Evolutionary conservation across 148 eudicot genomes (phyloP).

Genomic region (Camellia granthamiana): DNA sequence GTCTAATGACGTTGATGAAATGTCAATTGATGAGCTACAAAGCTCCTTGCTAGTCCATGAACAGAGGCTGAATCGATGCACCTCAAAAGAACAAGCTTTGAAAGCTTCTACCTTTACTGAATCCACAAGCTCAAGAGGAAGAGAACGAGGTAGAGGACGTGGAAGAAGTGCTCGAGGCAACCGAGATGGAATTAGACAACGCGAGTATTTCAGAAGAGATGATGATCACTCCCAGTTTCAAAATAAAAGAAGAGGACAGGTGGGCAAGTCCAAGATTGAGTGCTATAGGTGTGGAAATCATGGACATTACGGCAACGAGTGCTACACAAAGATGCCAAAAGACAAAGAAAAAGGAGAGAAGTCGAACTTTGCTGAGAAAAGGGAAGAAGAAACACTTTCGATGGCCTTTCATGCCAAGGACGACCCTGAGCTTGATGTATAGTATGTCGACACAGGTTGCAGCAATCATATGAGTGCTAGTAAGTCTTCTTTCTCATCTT

Average conservation of each 20-base stretch:
- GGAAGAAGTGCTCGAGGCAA: not conserved
- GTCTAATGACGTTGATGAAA: not conserved
- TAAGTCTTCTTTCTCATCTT: not conserved
- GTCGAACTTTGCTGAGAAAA: slow-evolving; percentile 3
- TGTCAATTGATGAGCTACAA: slow-evolving; percentile 2
- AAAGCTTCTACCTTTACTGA: slow-evolving; percentile 5
- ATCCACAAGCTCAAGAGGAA: slow-evolving; percentile 4
- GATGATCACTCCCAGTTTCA: no score
- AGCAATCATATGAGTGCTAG: not conserved
- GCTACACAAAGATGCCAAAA: not conserved
- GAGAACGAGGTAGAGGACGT: not conserved
- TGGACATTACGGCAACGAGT: not conserved
- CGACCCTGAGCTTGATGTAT: not conserved
- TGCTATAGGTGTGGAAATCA: not conserved
- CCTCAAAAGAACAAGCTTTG: not conserved
- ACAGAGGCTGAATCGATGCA: not conserved
- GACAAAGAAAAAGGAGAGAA: not conserved
- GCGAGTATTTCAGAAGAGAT: not conserved
- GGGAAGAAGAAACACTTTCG: not conserved
- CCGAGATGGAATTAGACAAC: not conserved
- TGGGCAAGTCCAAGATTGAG: not conserved
- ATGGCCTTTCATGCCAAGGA: not conserved
- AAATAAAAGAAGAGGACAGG: not conserved
- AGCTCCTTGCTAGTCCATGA: slow-evolving; percentile 3
- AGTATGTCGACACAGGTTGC: not conserved